A percentile compares a stretch with the other conserved stretches of the same genome.
Conservation (phyloP, 495 filamentous ascomycete species). For the Aspergillus sclerotioniger region DNA sequence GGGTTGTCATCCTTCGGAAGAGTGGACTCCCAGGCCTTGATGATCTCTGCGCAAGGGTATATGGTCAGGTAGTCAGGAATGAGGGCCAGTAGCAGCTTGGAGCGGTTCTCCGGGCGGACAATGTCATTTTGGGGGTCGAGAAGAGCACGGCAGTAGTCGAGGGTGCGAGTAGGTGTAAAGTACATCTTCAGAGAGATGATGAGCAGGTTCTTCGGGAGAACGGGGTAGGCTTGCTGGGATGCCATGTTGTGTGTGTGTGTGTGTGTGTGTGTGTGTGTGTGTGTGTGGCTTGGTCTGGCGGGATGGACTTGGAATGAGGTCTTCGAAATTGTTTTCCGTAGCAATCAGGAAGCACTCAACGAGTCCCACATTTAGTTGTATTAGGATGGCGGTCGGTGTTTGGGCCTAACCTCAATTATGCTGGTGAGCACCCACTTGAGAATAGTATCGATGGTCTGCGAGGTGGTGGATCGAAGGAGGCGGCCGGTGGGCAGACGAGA, state of each 20-base stretch:
- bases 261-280: too few relatives aligned
- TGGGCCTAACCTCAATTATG: too few relatives aligned
- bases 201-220: conserved; percentile 63
- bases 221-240: conserved; percentile 30
- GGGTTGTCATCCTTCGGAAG: conserved; percentile 26
- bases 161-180: conserved; percentile 65
- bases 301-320: neutral
- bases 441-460: too few relatives aligned
- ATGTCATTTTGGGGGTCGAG: conserved; percentile 44
- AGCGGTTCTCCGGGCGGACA: conserved; percentile 46
- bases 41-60: conserved; percentile 50
- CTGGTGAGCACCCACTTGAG: too few relatives aligned
- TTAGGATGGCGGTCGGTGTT: too few relatives aligned
- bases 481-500: too few relatives aligned
- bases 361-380: too few relatives aligned
- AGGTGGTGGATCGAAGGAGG: too few relatives aligned
- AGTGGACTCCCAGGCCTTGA: conserved; percentile 37
- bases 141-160: conserved; percentile 58
- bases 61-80: conserved; percentile 76
- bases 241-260: too few relatives aligned
- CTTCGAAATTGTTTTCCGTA: too few relatives aligned
- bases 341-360: too few relatives aligned
- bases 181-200: conserved; percentile 85
- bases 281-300: conserved; percentile 9
- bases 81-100: conserved; percentile 83